Evolutionary conservation across 2,329 filamentous ascomycete species (phyloP).

Genomic region (Orbilia quercus): DNA sequence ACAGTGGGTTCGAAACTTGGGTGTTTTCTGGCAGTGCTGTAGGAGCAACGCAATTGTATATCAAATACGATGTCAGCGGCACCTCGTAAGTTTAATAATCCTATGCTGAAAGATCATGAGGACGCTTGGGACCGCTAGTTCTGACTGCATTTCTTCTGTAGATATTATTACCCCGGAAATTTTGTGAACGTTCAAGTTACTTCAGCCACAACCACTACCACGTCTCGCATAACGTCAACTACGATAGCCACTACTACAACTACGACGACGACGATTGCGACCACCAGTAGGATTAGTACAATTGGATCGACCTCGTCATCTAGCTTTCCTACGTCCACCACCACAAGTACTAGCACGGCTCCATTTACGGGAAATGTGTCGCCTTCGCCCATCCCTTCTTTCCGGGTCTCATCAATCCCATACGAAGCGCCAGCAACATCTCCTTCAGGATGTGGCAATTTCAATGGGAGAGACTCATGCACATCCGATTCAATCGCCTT

Average conservation of each 20-base stretch:
- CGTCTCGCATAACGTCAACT: neutral
- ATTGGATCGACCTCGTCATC: slow-evolving; percentile 20
- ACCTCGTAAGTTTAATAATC: slow-evolving; percentile 51
- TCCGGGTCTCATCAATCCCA: slow-evolving; percentile 58
- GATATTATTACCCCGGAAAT: slow-evolving; percentile 60
- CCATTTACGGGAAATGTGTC: slow-evolving; percentile 44
- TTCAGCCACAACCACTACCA: slow-evolving; percentile 27
- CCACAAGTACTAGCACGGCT: slow-evolving; percentile 29
- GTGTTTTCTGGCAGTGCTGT: slow-evolving; percentile 59
- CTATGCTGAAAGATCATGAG: neutral
- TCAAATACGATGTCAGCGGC: slow-evolving; percentile 60
- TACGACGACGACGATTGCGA: neutral
- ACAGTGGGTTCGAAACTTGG: slow-evolving; percentile 60
- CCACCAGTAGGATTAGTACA: slow-evolving; percentile 11
- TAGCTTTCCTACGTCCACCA: slow-evolving; percentile 21
- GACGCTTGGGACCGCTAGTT: too few species aligned
- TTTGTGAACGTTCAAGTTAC: slow-evolving; percentile 59
- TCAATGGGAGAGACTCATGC: slow-evolving; percentile 60
- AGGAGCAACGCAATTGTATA: slow-evolving; percentile 60
- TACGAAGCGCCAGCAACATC: slow-evolving; percentile 58
- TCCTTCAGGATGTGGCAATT: slow-evolving; percentile 60
- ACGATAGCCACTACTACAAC: slow-evolving; percentile 21
- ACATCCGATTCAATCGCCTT: slow-evolving; percentile 55
- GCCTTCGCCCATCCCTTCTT: slow-evolving; percentile 57
- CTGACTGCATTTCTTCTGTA: too few species aligned